Percentiles rank a stretch among this genome's conserved stretches.
Evolutionary conservation across 1,284 basidiomycete species (phyloP).

Genomic region (Exsudoporus floridanus): DNA sequence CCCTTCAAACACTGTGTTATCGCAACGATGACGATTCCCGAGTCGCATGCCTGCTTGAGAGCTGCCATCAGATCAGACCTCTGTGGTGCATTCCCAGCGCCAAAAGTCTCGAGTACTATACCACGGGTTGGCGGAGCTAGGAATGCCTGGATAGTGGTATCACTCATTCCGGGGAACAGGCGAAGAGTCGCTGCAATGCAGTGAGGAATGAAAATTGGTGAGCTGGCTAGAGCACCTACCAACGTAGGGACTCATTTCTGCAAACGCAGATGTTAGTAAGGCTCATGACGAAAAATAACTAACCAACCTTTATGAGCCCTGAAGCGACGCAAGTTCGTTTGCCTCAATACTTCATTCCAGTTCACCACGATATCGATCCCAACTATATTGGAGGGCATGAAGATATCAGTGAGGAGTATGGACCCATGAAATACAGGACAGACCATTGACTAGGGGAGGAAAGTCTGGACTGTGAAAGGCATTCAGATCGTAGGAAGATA

Average conservation of each 20-base stretch:
- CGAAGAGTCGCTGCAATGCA: conserved; percentile 61
- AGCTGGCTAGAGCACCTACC: conserved; percentile 44
- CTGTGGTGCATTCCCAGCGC: conserved; percentile 84
- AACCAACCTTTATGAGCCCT: conserved; percentile 71
- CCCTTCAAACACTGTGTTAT: conserved; percentile 89
- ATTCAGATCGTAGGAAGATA: conserved; percentile 81
- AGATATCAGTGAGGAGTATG: not conserved
- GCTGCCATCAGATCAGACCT: conserved; percentile 65
- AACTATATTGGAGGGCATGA: conserved; percentile 43
- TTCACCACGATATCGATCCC: conserved; percentile 88
- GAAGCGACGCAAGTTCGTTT: conserved; percentile 75
- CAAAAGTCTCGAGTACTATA: conserved; percentile 87
- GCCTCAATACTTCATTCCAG: conserved; percentile 81
- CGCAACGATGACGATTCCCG: conserved; percentile 85
- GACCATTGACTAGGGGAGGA: conserved; percentile 79
- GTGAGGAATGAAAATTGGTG: conserved; percentile 2
- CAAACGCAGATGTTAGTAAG: conserved; percentile 8
- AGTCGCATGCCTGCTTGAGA: conserved; percentile 76
- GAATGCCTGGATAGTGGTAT: conserved; percentile 70
- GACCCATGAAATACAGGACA: not conserved
- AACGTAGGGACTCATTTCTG: conserved; percentile 78
- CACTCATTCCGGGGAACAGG: conserved; percentile 85
- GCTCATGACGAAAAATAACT: not conserved
- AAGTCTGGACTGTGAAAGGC: conserved; percentile 90
- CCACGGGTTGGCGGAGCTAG: conserved; percentile 70